Evolutionary conservation across 768 basidiomycete genomes (phyloP).

Genomic region (Asterophora parasitica): DNA sequence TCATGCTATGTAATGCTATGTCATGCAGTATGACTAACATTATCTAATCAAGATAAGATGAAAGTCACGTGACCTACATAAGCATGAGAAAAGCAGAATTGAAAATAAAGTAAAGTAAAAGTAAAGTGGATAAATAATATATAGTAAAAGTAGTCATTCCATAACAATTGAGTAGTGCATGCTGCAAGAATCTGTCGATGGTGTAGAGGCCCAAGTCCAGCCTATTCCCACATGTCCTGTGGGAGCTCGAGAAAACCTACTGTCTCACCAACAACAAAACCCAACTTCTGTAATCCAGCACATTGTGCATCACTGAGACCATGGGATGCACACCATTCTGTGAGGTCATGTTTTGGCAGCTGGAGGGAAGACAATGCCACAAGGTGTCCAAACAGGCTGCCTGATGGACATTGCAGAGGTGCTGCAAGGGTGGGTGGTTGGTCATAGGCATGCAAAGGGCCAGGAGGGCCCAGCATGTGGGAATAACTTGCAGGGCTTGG

Average conservation of each 20-base stretch:
- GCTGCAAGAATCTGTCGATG: constrained; percentile 6
- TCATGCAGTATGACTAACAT: no score
- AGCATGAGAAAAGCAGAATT: no score
- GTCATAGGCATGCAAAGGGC: neutral
- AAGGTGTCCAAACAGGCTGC: neutral
- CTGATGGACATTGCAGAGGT: neutral
- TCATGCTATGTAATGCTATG: no score
- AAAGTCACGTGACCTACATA: no score
- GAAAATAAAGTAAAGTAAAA: no score
- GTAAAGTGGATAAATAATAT: no score
- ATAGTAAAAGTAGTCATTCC: no score
- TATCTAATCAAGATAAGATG: no score
- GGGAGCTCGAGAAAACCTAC: neutral
- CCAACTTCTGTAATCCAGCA: constrained; percentile 9
- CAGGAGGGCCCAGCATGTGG: neutral
- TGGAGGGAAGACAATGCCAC: neutral
- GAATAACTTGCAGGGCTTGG: neutral
- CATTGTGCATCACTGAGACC: neutral
- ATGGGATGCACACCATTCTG: neutral
- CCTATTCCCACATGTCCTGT: constrained; percentile 6
- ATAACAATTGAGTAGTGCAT: neutral
- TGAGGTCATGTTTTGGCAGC: neutral
- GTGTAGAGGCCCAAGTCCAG: constrained; percentile 11
- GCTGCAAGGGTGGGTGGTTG: neutral
- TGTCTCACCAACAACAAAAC: constrained; percentile 8